These are phyloP conservation scores for Tulasnella sp. DNA, from an alignment of 768 basidiomycete genomes.

Conservation along the genomic window DNA sequence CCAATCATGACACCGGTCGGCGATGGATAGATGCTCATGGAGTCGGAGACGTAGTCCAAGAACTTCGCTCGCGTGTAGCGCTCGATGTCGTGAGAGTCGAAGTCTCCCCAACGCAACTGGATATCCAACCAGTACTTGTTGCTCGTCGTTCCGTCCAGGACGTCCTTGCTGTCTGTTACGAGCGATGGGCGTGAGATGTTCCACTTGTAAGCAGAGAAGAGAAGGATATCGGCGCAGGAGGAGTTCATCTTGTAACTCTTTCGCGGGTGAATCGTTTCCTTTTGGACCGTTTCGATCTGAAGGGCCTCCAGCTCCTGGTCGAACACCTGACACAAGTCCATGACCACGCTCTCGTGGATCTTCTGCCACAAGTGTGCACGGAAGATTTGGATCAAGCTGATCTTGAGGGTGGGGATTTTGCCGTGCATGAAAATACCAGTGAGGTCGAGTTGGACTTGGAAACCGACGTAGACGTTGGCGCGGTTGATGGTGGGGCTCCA, in stretches of 20 bases:
- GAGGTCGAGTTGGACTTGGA: constrained; percentile 98
- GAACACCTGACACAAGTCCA: constrained; percentile 97
- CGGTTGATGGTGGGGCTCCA: constrained; percentile 99
- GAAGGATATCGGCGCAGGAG: constrained; percentile 91
- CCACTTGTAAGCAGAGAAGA: constrained; percentile 98
- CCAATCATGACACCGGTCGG: constrained; percentile 99
- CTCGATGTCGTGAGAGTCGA: constrained; percentile 98
- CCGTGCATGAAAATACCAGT: constrained; percentile 99
- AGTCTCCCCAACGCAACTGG: constrained; percentile 95
- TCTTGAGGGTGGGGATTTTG: constrained; percentile 96
- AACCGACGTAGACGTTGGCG: constrained; percentile 99
- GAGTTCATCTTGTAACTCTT: constrained; percentile 99
- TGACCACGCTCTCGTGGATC: constrained; percentile 89
- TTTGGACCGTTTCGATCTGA: constrained; percentile 98
- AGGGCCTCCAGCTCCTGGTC: constrained; percentile 98
- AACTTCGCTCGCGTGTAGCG: constrained; percentile 98
- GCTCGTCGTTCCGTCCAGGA: constrained; percentile 97
- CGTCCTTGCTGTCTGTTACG: constrained; percentile 85
- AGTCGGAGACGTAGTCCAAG: constrained; percentile 95
- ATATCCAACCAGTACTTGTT: constrained; percentile 99
- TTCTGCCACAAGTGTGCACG: constrained; percentile 99
- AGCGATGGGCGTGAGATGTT: constrained; percentile 95
- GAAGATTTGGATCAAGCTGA: constrained; percentile 99
- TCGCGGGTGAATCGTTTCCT: constrained; percentile 98
- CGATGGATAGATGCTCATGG: constrained; percentile 98